Conservation (phyloP, 164 flowering plant genomes). For the Macadamia tetraphylla region DNA sequence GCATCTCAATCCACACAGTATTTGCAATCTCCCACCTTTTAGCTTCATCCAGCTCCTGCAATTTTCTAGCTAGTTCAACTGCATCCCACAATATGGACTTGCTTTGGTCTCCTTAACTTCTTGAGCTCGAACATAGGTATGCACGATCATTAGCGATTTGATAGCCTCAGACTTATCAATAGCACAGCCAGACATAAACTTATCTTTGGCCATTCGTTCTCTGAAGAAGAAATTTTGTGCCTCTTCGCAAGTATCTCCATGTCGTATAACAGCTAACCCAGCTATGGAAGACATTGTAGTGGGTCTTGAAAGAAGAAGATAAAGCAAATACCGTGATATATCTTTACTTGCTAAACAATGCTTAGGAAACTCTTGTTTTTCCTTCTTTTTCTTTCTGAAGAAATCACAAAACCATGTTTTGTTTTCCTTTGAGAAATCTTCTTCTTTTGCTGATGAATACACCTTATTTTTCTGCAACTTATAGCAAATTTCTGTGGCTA, state of each 20-base stretch:
- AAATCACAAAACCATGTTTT: too few species aligned
- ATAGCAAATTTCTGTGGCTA: slow-evolving; percentile 16
- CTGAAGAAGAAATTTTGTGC: not conserved
- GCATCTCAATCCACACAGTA: not conserved
- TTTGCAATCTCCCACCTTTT: not conserved
- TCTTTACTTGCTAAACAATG: not conserved
- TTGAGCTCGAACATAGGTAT: slow-evolving; percentile 14
- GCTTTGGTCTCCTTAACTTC: slow-evolving; percentile 20
- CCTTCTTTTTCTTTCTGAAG: not conserved
- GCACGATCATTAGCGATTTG: slow-evolving; percentile 1
- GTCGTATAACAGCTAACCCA: not conserved
- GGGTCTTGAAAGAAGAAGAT: not conserved
- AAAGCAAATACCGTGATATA: not conserved
- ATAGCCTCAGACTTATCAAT: not conserved
- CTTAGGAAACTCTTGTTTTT: too few species aligned
- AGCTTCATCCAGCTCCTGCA: not conserved
- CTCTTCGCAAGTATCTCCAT: not conserved
- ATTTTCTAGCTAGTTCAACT: not conserved
- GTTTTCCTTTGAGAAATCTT: too few species aligned
- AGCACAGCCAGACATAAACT: too few species aligned
- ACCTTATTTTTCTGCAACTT: not conserved
- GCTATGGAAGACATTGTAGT: not conserved
- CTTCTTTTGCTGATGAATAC: too few species aligned
- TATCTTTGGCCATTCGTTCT: not conserved
- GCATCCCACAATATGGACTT: slow-evolving; percentile 17